Evolutionary conservation across 805 yeast genomes (phyloP).

Genomic region (Blastobotrys mokoenaii): DNA sequence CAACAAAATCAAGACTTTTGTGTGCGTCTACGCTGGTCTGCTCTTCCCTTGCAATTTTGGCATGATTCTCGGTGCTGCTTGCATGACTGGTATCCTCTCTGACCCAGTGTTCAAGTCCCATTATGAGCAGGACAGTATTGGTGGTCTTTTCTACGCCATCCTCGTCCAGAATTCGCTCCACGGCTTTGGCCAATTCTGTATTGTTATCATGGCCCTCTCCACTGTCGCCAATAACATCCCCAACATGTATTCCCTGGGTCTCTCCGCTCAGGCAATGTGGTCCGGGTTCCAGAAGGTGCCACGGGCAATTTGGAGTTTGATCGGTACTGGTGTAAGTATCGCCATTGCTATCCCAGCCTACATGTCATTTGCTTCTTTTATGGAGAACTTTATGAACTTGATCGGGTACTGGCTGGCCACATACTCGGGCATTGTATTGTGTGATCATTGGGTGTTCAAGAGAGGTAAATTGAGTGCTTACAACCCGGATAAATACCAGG

Average conservation of each 20-base stretch:
- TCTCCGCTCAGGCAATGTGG: conserved; percentile 82
- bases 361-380: conserved; percentile 60
- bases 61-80: conserved; percentile 79
- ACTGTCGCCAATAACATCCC: conserved; percentile 90
- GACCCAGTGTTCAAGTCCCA: conserved; percentile 38
- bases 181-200: conserved; percentile 84
- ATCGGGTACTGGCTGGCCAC: conserved; percentile 88
- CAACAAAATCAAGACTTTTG: conserved; percentile 50
- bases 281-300: conserved; percentile 67
- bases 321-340: conserved; percentile 66
- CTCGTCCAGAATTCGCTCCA: conserved; percentile 73
- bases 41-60: conserved; percentile 62
- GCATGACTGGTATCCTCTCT: conserved; percentile 56
- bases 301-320: conserved; percentile 72
- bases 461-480: conserved; percentile 49
- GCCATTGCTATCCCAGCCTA: conserved; percentile 88
- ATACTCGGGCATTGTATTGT: conserved; percentile 63
- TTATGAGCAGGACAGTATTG: conserved; percentile 50
- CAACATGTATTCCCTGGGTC: conserved; percentile 84
- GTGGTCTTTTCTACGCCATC: conserved; percentile 77
- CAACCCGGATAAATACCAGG: conserved; percentile 53
- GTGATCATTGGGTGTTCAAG: conserved; percentile 78
- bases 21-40: conserved; percentile 56
- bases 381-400: conserved; percentile 83
- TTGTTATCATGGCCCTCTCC: conserved; percentile 76